Evolutionary conservation across 768 basidiomycete species (phyloP).

Genomic region (Mycena crocata): DNA sequence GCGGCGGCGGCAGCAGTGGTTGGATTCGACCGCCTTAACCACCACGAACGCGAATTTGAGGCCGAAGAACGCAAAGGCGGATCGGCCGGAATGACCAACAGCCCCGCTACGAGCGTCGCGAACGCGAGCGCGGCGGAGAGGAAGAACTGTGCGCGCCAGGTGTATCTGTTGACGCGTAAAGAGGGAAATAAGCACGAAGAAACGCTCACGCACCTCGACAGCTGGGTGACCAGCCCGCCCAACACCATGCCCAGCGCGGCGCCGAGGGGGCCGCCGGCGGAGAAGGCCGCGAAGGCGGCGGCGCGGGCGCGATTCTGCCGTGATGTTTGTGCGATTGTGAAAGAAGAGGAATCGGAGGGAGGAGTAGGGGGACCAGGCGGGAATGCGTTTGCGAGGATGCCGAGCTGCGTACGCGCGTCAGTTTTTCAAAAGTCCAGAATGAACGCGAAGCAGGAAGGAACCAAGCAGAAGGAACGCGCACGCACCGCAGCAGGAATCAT

Average conservation of each 20-base stretch:
- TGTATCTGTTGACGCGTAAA: slow-evolving; percentile 53
- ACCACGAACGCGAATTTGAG: too few species aligned
- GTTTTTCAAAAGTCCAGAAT: too few species aligned
- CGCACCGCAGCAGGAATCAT: slow-evolving; percentile 77
- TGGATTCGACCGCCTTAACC: too few species aligned
- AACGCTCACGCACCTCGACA: slow-evolving; percentile 56
- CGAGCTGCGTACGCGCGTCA: too few species aligned
- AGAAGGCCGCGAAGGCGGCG: slow-evolving; percentile 84
- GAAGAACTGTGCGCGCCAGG: slow-evolving; percentile 78
- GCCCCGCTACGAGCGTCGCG: slow-evolving; percentile 62
- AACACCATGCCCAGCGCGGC: slow-evolving; percentile 75
- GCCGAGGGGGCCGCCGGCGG: slow-evolving; percentile 88
- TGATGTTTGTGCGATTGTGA: too few species aligned
- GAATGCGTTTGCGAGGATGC: slow-evolving; percentile 86
- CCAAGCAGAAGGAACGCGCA: too few species aligned
- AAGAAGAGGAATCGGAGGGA: slow-evolving; percentile 57
- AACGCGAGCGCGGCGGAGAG: slow-evolving; percentile 68
- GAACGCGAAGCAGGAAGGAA: too few species aligned
- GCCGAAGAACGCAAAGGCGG: slow-evolving; percentile 34
- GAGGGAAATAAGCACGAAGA: too few species aligned
- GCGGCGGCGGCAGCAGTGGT: too few species aligned
- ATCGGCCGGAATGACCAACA: slow-evolving; percentile 74
- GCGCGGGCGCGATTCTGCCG: slow-evolving; percentile 71
- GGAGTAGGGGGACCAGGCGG: slow-evolving; percentile 63
- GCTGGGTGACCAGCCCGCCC: slow-evolving; percentile 79